Base-by-base conservation (phyloP, 2,329 filamentous ascomycete genomes). In the Phialemoniopsis sp. region DNA sequence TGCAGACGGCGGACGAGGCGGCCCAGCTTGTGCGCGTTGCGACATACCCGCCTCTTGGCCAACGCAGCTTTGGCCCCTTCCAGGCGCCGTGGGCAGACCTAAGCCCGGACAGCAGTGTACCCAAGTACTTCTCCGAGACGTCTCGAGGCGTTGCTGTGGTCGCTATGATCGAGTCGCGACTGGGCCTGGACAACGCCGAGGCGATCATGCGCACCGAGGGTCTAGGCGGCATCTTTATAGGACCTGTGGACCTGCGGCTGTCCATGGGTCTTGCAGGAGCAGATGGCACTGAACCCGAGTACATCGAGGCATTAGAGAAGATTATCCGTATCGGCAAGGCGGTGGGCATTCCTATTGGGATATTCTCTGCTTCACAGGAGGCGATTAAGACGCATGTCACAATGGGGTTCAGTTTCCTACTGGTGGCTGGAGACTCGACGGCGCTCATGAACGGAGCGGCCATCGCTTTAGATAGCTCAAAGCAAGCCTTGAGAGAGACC, bases 141-240 rank as follows among this genome's bases (percentile, higher is more conserved):
- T 45, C 46, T 2, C 43, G 64, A 9, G 30, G 57, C 8, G 57
- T 61, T 2, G 51, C 57, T 32, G 58, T 67, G 14, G 16, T 32
- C 13, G 30, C 30, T 15, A 63, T 67, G 49, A 67, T 68, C 36
- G 64, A 68, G 55, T 64, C 64, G 1, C 51, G 48, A 13, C 45
- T 55, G 8, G 64, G 59, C 4, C 53, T 68, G 7, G 63, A 63
- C 32, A 66, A 63, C 41, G 64, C 67, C 8, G 65, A 68, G 49
- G 58, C 61, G 39, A 69, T 69, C 42, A 63, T 63, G 2, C 53
- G 51, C 4, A 62, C 66, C 4, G 54, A 58, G 14, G 65, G 65
- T 5, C 46, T 68, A 12, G 65, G 67, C 47, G 51, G 59, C 9
- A 47, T 66, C 26, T 59, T 67, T 30, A 63, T 67, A 37, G 64